These are phyloP conservation scores for Alnus glutinosa DNA, from an alignment of 306 rosid genomes.

Conservation along the genomic window DNA sequence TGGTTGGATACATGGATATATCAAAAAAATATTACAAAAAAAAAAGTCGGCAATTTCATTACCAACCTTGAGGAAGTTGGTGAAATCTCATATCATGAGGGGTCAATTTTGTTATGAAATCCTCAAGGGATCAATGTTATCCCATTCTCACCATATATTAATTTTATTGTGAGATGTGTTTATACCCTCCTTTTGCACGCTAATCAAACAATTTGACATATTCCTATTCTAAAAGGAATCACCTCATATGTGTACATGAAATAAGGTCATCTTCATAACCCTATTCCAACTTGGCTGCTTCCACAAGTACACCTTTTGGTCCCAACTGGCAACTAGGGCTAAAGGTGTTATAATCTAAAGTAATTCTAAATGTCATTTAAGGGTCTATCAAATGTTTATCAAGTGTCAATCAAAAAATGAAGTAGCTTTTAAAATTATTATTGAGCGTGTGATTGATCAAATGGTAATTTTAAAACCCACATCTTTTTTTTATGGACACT, in stretches of 20 bases:
- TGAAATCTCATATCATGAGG: background rate
- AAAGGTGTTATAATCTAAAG: too few species aligned
- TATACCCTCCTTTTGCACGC: background rate
- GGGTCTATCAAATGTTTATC: too few species aligned
- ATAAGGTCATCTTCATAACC: background rate
- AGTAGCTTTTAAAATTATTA: too few species aligned
- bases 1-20: too few species aligned
- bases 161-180: background rate
- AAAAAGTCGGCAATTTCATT: background rate
- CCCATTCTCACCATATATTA: background rate
- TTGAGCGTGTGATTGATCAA: too few species aligned
- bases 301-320: too few species aligned
- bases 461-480: too few species aligned
- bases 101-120: too few species aligned
- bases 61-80: background rate
- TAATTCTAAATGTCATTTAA: too few species aligned
- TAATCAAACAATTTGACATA: background rate
- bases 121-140: background rate
- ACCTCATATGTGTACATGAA: background rate
- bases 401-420: too few species aligned
- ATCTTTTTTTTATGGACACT: too few species aligned
- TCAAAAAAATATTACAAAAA: background rate
- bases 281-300: background rate
- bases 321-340: too few species aligned
- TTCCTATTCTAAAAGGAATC: background rate